These are phyloP conservation scores for Colletotrichum sp. DNA, from an alignment of 2,329 filamentous ascomycete genomes.

Conservation along the genomic window DNA sequence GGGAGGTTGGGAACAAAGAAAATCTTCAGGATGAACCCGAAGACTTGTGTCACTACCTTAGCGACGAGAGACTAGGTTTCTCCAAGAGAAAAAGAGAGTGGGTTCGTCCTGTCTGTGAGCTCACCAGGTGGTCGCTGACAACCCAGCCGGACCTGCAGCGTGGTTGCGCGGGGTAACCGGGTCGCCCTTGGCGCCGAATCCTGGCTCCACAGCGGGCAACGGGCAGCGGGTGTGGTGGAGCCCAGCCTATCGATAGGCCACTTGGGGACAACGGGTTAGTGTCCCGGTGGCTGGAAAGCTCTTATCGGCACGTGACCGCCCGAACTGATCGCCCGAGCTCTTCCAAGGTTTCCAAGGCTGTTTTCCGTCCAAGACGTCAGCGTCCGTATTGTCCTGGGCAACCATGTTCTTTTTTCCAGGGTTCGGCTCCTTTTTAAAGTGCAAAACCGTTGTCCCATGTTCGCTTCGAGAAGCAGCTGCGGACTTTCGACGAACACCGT, in stretches of 20 bases:
- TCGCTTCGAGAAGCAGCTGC: neutral
- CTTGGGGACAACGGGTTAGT: neutral
- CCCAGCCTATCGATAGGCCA: conserved; percentile 18
- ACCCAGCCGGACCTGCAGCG: neutral
- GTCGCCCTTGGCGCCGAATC: conserved; percentile 6
- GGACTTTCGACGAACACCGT: neutral
- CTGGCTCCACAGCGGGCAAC: neutral
- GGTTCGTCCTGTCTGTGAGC: conserved; percentile 11
- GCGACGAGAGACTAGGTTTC: neutral
- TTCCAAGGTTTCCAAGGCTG: neutral
- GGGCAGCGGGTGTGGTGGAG: neutral
- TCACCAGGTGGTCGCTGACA: conserved; percentile 13
- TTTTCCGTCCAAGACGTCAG: neutral
- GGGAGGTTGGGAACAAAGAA: neutral
- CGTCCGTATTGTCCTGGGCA: neutral
- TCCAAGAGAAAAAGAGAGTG: neutral
- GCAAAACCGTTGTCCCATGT: neutral
- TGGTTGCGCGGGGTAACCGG: conserved; percentile 25
- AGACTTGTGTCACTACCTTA: conserved; percentile 1
- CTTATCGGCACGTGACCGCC: conserved; percentile 16
- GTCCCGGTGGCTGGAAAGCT: conserved; percentile 10
- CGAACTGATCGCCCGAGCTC: neutral
- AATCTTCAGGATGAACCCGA: neutral
- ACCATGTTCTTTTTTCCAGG: neutral
- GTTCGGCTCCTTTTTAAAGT: neutral